phyloP scores from a whole-genome alignment of 2,329 filamentous ascomycete genomes.

The Botrytis elliptica region DNA sequence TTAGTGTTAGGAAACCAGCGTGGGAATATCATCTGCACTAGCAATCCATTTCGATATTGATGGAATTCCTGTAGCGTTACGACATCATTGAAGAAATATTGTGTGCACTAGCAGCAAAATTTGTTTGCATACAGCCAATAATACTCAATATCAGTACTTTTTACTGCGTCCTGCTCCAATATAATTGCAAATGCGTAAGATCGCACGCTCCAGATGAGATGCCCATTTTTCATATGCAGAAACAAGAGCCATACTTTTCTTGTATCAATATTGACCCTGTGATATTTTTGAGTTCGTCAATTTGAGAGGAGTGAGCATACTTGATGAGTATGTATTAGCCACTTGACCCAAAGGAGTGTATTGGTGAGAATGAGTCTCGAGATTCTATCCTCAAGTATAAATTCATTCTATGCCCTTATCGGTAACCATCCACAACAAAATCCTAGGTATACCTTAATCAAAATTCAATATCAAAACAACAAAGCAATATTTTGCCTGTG shows the following conservation, averaged over 20 bases:
- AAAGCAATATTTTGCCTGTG: background rate
- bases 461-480: background rate
- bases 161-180: background rate
- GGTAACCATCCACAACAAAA: background rate
- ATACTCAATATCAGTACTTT: background rate
- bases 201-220: background rate
- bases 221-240: background rate
- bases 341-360: background rate
- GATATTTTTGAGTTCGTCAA: too few species aligned
- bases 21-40: constrained; percentile 2
- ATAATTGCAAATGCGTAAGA: background rate
- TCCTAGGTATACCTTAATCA: background rate
- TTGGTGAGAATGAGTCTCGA: background rate
- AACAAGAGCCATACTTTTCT: background rate
- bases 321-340: background rate
- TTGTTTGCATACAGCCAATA: background rate
- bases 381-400: background rate
- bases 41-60: background rate
- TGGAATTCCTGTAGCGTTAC: background rate
- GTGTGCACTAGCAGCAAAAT: background rate
- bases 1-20: background rate
- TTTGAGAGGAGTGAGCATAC: background rate
- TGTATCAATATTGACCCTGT: background rate
- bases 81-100: background rate
- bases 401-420: background rate